phyloP scores from a whole-genome alignment of 768 basidiomycete species.

The Lentinus tigrinus region DNA sequence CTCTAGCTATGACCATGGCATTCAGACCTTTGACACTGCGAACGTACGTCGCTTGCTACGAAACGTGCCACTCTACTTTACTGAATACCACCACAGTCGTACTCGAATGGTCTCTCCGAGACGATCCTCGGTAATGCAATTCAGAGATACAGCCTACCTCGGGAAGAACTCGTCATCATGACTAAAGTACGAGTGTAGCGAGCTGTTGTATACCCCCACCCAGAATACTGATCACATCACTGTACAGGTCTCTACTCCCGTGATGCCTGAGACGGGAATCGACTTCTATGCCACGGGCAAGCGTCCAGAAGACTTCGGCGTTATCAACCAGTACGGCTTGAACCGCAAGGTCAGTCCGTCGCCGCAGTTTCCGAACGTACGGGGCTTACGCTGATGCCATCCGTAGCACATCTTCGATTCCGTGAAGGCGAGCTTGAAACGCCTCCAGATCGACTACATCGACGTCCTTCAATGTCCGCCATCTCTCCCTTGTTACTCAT shows the following conservation, averaged over 20 bases:
- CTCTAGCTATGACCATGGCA: slow-evolving; percentile 39
- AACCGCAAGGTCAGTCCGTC: slow-evolving; percentile 36
- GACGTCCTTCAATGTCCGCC: slow-evolving; percentile 67
- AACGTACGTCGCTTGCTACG: slow-evolving; percentile 18
- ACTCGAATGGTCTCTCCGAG: slow-evolving; percentile 42
- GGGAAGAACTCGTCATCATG: slow-evolving; percentile 50
- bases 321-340: slow-evolving; percentile 37
- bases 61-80: background rate
- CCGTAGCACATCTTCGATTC: slow-evolving; percentile 16
- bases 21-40: slow-evolving; percentile 41
- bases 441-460: slow-evolving; percentile 74
- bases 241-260: slow-evolving; percentile 10
- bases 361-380: background rate
- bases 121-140: slow-evolving; percentile 46
- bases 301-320: slow-evolving; percentile 25
- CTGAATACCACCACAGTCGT: slow-evolving; percentile 24
- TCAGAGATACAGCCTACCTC: slow-evolving; percentile 41
- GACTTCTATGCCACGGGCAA: slow-evolving; percentile 17
- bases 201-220: background rate
- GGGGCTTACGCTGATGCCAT: too few species aligned
- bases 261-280: background rate
- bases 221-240: background rate
- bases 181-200: slow-evolving; percentile 37
- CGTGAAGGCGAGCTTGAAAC: slow-evolving; percentile 46
- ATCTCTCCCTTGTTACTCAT: too few species aligned